Evolutionary conservation across 2,329 filamentous ascomycete species (phyloP).

Genomic region (Sordariomycetes sp.): DNA sequence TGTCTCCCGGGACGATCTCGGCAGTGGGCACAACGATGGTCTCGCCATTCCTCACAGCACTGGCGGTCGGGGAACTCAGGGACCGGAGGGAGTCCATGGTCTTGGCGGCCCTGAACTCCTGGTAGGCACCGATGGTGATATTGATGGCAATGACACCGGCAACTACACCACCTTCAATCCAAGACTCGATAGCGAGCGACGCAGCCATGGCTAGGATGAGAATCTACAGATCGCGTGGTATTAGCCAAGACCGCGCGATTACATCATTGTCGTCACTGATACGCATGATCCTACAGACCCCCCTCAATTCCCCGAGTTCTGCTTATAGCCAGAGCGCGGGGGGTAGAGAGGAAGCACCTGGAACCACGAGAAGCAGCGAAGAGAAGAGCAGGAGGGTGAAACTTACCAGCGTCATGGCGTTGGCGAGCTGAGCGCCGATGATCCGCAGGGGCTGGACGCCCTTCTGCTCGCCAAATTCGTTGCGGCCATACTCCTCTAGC

Average conservation of each 20-base stretch:
- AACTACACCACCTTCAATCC: conserved; percentile 47
- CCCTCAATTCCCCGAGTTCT: background rate
- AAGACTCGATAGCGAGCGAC: conserved; percentile 43
- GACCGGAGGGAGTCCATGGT: conserved; percentile 33
- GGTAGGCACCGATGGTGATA: conserved; percentile 35
- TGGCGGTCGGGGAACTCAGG: conserved; percentile 27
- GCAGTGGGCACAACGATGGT: conserved; percentile 22
- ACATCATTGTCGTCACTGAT: background rate
- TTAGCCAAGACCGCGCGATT: background rate
- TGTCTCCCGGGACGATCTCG: conserved; percentile 42
- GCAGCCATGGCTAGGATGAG: conserved; percentile 44
- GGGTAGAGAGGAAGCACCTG: background rate
- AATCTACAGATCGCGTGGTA: conserved; percentile 16
- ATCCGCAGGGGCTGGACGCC: conserved; percentile 51
- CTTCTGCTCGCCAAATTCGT: conserved; percentile 47
- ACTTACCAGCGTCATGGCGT: conserved; percentile 53
- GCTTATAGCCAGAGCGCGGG: background rate
- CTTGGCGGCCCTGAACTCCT: conserved; percentile 32
- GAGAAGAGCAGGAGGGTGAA: background rate
- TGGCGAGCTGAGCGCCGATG: conserved; percentile 51
- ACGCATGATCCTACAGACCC: background rate
- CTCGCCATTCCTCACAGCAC: conserved; percentile 26
- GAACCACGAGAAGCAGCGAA: background rate
- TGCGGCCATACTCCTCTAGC: conserved; percentile 43
- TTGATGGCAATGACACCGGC: conserved; percentile 43